Evolutionary conservation across 2,329 filamentous ascomycete species (phyloP).

Genomic region (Trichoderma sp.): DNA sequence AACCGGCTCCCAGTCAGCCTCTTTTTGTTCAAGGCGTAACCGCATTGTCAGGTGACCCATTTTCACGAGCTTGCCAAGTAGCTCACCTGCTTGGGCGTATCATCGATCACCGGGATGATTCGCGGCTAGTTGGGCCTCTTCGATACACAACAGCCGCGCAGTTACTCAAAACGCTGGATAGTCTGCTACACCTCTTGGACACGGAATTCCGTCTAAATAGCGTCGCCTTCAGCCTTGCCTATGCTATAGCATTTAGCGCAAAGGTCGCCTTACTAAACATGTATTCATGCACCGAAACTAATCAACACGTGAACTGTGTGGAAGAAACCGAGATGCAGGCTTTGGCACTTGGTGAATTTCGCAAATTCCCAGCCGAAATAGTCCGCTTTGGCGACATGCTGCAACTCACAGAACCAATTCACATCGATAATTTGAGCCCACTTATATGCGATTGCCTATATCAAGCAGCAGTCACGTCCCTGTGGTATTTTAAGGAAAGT

Average conservation of each 20-base stretch:
- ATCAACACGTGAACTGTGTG: neutral
- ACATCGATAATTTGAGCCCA: neutral
- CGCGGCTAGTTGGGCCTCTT: neutral
- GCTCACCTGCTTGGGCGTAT: neutral
- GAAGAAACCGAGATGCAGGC: neutral
- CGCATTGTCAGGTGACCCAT: neutral
- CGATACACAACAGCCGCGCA: neutral
- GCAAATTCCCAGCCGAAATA: neutral
- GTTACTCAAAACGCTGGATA: neutral
- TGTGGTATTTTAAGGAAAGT: neutral
- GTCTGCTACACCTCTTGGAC: neutral
- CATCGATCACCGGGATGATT: neutral
- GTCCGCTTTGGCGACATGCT: neutral
- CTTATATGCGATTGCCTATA: neutral
- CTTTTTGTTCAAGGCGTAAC: neutral
- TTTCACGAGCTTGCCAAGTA: neutral
- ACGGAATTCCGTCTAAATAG: neutral
- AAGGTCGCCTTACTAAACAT: neutral
- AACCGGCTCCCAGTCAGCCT: neutral
- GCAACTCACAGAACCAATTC: neutral
- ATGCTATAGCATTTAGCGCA: neutral
- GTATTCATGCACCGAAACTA: neutral
- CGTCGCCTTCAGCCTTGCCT: neutral
- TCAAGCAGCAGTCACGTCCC: neutral
- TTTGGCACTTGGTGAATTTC: neutral